A percentile compares a stretch with the other conserved stretches of the same genome.
Conservation (phyloP, 305 asterid genomes). For the Solanum hybrid region DNA sequence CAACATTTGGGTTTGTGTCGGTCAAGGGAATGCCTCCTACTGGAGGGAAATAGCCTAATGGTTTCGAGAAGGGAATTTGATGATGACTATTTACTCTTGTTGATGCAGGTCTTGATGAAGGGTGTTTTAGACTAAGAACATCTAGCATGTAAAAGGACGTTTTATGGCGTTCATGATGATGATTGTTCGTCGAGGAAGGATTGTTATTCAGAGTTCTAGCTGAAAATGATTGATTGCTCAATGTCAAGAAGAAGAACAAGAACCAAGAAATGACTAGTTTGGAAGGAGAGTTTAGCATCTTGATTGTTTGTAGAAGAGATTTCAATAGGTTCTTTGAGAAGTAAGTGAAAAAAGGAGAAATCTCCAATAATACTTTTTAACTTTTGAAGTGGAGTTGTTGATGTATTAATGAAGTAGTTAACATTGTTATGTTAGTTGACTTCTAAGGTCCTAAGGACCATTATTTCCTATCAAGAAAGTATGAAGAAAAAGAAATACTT, state of each 20-base stretch:
- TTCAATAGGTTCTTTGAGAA: not conserved
- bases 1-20: not conserved
- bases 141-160: slow-evolving; percentile 23
- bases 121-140: slow-evolving; percentile 13
- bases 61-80: slow-evolving; percentile 27
- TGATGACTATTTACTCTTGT: slow-evolving; percentile 7
- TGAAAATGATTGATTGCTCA: slow-evolving; percentile 14
- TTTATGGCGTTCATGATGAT: not conserved
- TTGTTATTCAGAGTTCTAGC: slow-evolving; percentile 16
- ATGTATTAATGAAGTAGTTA: too few relatives aligned
- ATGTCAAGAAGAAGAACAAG: slow-evolving; percentile 10
- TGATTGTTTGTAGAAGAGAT: slow-evolving; percentile 7
- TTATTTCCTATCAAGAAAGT: too few relatives aligned
- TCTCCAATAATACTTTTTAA: not conserved
- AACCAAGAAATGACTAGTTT: slow-evolving; percentile 6
- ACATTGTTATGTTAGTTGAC: too few relatives aligned
- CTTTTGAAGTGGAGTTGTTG: too few relatives aligned
- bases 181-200: not conserved
- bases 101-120: slow-evolving; percentile 6
- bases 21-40: slow-evolving; percentile 10
- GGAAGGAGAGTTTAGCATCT: not conserved
- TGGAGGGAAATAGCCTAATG: slow-evolving; percentile 23
- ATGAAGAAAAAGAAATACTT: too few relatives aligned
- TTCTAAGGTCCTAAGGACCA: too few relatives aligned
- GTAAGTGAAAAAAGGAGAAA: not conserved